Base-by-base conservation (phyloP, 2,329 filamentous ascomycete genomes). In the Epichloe sibirici region DNA sequence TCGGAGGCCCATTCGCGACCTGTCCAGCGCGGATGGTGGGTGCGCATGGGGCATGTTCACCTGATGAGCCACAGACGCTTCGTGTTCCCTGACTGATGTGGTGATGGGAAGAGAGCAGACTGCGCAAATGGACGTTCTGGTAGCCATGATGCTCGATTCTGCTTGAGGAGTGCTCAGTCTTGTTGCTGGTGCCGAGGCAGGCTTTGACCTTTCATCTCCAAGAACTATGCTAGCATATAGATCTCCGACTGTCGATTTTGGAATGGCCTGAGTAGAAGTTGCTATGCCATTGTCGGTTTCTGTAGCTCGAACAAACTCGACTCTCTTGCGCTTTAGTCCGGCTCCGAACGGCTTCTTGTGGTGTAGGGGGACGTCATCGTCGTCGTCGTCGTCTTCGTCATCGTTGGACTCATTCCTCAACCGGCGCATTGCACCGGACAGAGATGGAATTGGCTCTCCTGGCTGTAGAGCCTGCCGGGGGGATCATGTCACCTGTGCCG, bases 1-100 rank as follows among this genome's bases (percentile, higher is more conserved):
- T 5, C 77, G 71, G 6, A 90, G 70, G 0, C 86, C 86, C 74
- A 87, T 86, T 45, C 85, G 76, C 4, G 74, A 77, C 37, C 86
- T 77, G 65, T 89, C 83, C 21, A 90, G 70, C 13, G 83, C 76
- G 0, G 85, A 89, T 1, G 86, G 86, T 6, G 85, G 84, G 54
- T 86, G 81, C 0, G 83, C 84, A 62, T 88, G 85, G 4, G 73
- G 65, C 1, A 89, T 71, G 55, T 78, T 82, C 39, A 86, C 76
- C 69, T 90, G 86, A 62, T 90, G 87, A 6, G 82, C 81, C 51
- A 88, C 74, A 35, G 78, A 83, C 28, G 76, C 71, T 60, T 81
- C 78, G 64, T 86, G 85, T 5, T 66, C 62, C 39, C 58, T 59
- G 4, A 59, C 49, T 4, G 64, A 61, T 3, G 63, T 63, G 4